A percentile compares a stretch with the other conserved stretches of the same genome.
Evolutionary conservation across 805 yeast genomes (phyloP).

Genomic region (Kodamaea kakaduensis): DNA sequence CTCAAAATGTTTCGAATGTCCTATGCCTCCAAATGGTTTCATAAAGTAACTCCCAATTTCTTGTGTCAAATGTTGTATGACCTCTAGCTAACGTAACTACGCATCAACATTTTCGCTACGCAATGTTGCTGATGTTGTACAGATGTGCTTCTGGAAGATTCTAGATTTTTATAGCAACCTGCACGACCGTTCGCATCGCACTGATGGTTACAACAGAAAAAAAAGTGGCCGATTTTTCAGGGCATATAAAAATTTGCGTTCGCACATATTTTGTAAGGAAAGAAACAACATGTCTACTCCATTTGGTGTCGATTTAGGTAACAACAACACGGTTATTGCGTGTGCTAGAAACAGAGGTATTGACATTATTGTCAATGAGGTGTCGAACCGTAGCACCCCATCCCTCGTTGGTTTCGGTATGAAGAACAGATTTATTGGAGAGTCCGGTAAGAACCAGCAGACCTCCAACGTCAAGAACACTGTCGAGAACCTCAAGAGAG

Average conservation of each 20-base stretch:
- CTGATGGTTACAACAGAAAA: conserved; percentile 1
- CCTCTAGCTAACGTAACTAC: no score
- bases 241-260: conserved; percentile 6
- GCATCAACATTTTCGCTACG: no score
- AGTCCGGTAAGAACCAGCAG: conserved; percentile 93
- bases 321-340: conserved; percentile 87
- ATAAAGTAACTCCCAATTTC: no score
- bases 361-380: conserved; percentile 97
- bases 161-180: conserved; percentile 15
- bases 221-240: conserved; percentile 7
- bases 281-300: conserved; percentile 69
- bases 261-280: not conserved
- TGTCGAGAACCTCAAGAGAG: conserved; percentile 89
- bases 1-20: no score
- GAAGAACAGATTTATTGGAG: conserved; percentile 91
- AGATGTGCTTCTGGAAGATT: conserved; percentile 21
- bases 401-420: conserved; percentile 83
- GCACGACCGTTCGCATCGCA: conserved; percentile 7
- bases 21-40: no score
- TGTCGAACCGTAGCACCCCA: conserved; percentile 96
- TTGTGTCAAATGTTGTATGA: no score
- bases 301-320: conserved; percentile 98
- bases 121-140: not conserved
- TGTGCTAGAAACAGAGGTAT: conserved; percentile 98
- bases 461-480: conserved; percentile 96